Evolutionary conservation across 2,329 filamentous ascomycete genomes (phyloP).

Genomic region (Ambrosiella cleistominuta): DNA sequence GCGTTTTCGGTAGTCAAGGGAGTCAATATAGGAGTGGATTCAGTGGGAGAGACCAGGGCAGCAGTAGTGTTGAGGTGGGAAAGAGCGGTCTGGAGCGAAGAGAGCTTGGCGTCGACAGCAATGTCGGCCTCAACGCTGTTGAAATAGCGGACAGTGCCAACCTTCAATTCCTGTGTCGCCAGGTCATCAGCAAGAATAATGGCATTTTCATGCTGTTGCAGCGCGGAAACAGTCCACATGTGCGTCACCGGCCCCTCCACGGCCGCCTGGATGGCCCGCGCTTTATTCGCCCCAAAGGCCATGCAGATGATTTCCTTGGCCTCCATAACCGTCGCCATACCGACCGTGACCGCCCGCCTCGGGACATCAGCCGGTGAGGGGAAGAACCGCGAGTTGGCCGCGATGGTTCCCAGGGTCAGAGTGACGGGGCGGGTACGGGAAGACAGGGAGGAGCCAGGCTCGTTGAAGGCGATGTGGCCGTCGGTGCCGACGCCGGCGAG

Average conservation of each 20-base stretch:
- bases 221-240: constrained; percentile 73
- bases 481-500: constrained; percentile 72
- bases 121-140: constrained; percentile 49
- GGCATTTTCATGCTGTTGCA: constrained; percentile 66
- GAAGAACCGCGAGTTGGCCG: constrained; percentile 76
- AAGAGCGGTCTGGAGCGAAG: constrained; percentile 32
- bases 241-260: constrained; percentile 72
- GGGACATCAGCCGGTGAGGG: constrained; percentile 52
- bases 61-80: not conserved
- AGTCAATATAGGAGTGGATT: constrained; percentile 1
- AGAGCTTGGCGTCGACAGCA: constrained; percentile 38
- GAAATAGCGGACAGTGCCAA: constrained; percentile 59
- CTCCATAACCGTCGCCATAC: constrained; percentile 68
- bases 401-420: constrained; percentile 68
- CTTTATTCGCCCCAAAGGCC: constrained; percentile 66
- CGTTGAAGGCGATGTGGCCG: constrained; percentile 82
- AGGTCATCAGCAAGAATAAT: constrained; percentile 76
- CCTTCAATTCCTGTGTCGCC: constrained; percentile 52
- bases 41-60: not conserved
- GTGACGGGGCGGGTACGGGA: constrained; percentile 75
- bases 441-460: constrained; percentile 62
- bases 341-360: constrained; percentile 68
- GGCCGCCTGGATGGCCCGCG: constrained; percentile 59
- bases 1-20: constrained; percentile 15
- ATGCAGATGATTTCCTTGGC: constrained; percentile 69